Base-by-base conservation (phyloP, 2,329 filamentous ascomycete species). In the Calonectria leucothoes region DNA sequence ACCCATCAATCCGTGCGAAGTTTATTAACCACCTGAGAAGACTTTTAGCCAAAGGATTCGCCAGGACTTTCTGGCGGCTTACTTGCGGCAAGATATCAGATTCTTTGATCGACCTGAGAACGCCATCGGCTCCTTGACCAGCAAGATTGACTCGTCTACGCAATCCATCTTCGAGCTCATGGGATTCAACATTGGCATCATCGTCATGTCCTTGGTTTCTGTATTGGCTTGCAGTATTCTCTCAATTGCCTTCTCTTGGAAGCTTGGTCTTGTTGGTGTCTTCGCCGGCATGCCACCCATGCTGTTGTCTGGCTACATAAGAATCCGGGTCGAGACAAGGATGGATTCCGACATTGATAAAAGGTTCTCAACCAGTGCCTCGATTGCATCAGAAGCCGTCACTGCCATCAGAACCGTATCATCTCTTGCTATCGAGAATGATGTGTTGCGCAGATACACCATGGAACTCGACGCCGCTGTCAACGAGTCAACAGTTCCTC, bases 191-290 rank as follows among this genome's bases (percentile, higher is more conserved):
- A 75, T 86, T n/a, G 81, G 76, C 5, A 77, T 86, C 4, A 81
- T 86, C 17, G 6, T 84, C 12, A 80, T 84, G n/a, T 76, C 82
- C 1, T 64, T 82, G 0, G 69, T 86, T 42, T 85, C 83, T 25
- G 75, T 87, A 6, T 66, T 82, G 5, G 78, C 82, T 1, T 85
- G 82, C 64, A 81, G 80, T 49, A 80, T 88, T 11, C 76, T 90
- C 0, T 84, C 84, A 0, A 79, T 90, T 10, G 85, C 78, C 0
- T 81, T 83, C 66, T 83, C 83, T 6, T 89, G 87, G 87, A 88
- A 86, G 61, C 78, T 89, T 6, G 87, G 86, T 0, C 77, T 89
- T 1, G 86, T 88, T 0, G 82, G 86, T 17, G 83, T 88, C 12
- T 83, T 86, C 57, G 87, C 77, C 1, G 82, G 84, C 0, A 69